phyloP scores from a whole-genome alignment of 331 rosid genomes.

The Acacia concinna region DNA sequence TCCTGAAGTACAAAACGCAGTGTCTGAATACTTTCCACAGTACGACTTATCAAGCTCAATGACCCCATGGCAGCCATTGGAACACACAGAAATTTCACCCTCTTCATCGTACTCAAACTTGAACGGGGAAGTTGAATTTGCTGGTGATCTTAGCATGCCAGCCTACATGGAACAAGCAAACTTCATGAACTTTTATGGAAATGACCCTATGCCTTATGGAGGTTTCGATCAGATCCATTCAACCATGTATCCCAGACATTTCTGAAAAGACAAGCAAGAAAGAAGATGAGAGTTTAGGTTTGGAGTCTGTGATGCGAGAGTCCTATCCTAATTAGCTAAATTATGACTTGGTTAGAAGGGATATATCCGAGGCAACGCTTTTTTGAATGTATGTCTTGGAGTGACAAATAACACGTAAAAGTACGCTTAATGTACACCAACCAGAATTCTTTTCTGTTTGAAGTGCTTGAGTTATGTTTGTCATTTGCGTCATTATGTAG shows the following conservation, averaged over 20 bases:
- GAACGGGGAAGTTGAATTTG: conserved; percentile 48
- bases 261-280: conserved; percentile 44
- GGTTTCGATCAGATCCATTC: conserved; percentile 53
- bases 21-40: conserved; percentile 50
- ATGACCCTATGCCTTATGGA: conserved; percentile 51
- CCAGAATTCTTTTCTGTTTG: conserved; percentile 8
- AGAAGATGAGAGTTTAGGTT: conserved; percentile 33
- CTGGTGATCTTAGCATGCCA: conserved; percentile 50
- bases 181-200: conserved; percentile 48
- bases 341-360: conserved; percentile 19
- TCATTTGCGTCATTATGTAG: conserved; percentile 26
- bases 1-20: conserved; percentile 52
- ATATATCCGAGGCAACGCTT: conserved; percentile 74
- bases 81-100: conserved; percentile 56
- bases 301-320: conserved; percentile 33
- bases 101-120: conserved; percentile 77
- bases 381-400: conserved; percentile 89
- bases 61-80: conserved; percentile 56
- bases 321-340: background rate
- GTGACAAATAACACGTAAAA: conserved; percentile 31
- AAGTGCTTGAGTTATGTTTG: background rate
- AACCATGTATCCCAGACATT: conserved; percentile 40
- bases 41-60: conserved; percentile 40
- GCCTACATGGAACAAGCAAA: conserved; percentile 52
- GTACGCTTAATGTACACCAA: conserved; percentile 21